Conservation (phyloP, 495 filamentous ascomycete species). For the Venustampulla echinocandica region DNA sequence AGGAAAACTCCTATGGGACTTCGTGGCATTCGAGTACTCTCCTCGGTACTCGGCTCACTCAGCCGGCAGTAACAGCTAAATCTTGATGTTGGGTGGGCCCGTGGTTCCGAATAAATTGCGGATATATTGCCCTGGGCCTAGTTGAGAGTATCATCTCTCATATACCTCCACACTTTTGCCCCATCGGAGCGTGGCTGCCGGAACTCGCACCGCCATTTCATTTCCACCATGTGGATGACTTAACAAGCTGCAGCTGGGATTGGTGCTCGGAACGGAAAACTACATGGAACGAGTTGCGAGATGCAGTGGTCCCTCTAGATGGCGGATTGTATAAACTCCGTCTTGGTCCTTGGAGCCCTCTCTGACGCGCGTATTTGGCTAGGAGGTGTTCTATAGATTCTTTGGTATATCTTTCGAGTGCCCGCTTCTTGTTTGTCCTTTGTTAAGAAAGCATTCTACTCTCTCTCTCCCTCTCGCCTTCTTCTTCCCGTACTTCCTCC, state of each 20-base stretch:
- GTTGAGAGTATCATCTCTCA: neutral
- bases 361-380: neutral
- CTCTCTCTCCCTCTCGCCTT: neutral
- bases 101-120: slow-evolving; percentile 1
- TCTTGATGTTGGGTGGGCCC: neutral
- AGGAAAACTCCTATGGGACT: no score
- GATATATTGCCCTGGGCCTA: no score
- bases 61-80: neutral
- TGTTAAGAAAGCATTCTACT: neutral
- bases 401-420: neutral
- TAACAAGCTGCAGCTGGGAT: neutral
- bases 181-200: neutral
- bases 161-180: no score
- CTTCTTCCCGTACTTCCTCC: neutral
- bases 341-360: neutral
- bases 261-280: neutral
- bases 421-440: neutral
- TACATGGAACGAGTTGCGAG: neutral
- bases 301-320: neutral
- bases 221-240: neutral
- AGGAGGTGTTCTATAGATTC: neutral
- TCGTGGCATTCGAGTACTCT: no score
- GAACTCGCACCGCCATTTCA: neutral
- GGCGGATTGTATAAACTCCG: neutral
- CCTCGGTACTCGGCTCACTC: neutral